Conservation (phyloP, 2,329 filamentous ascomycete genomes). For the Davidsoniella neocaledoniae region DNA sequence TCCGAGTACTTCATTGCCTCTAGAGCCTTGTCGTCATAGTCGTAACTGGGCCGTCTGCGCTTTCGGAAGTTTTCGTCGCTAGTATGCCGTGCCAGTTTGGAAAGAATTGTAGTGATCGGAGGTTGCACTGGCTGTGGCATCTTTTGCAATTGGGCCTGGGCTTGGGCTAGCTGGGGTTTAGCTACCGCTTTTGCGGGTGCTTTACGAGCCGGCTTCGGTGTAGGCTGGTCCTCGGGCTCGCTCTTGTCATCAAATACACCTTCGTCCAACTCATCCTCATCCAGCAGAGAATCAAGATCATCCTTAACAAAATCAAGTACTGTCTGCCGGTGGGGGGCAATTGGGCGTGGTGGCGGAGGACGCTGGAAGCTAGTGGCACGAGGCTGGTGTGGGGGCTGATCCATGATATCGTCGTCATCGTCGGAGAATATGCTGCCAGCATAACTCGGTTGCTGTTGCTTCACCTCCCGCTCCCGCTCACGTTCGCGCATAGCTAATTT, state of each 20-base stretch:
- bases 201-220: constrained; percentile 9
- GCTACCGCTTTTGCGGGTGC: background rate
- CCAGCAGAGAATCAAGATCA: constrained; percentile 10
- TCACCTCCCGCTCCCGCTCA: background rate
- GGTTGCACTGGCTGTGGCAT: background rate
- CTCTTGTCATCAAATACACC: constrained; percentile 2
- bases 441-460: background rate
- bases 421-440: background rate
- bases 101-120: constrained; percentile 2
- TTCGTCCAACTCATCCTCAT: constrained; percentile 8
- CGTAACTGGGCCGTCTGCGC: constrained; percentile 28
- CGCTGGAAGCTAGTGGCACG: constrained; percentile 1
- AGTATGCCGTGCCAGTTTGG: constrained; percentile 7
- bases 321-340: constrained; percentile 7
- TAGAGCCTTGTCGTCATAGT: constrained; percentile 42
- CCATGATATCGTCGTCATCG: constrained; percentile 6
- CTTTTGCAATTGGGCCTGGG: constrained; percentile 2
- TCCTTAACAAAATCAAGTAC: constrained; percentile 8
- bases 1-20: constrained; percentile 35
- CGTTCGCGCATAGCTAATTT: constrained; percentile 3
- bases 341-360: constrained; percentile 2
- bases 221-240: constrained; percentile 5
- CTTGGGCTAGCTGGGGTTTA: constrained; percentile 3
- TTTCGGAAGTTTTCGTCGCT: constrained; percentile 17
- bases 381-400: constrained; percentile 1